phyloP scores from a whole-genome alignment of 1,284 basidiomycete species.

The Ceratobasidium sp. region DNA sequence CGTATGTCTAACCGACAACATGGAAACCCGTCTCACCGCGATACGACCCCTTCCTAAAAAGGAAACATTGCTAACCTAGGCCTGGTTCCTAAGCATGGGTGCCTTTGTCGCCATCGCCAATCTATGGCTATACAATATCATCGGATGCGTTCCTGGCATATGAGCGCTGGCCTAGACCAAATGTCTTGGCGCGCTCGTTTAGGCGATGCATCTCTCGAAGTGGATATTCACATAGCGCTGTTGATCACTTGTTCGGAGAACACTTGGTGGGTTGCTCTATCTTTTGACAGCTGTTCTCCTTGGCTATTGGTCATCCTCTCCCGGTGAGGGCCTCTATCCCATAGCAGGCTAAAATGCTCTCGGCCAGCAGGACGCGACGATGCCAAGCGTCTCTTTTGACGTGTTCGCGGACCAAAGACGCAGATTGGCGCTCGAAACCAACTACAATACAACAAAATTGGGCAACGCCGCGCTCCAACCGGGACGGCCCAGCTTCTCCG shows the following conservation, averaged over 20 bases:
- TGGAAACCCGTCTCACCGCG: too few species aligned
- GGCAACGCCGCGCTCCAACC: neutral
- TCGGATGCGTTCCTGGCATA: too few species aligned
- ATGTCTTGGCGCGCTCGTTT: conserved; percentile 1
- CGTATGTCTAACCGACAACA: too few species aligned
- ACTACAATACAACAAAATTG: neutral
- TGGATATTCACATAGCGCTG: neutral
- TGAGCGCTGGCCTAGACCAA: too few species aligned
- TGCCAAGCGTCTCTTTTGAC: neutral
- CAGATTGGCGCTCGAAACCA: neutral
- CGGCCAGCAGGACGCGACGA: neutral
- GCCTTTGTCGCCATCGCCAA: too few species aligned
- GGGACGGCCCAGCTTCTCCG: neutral
- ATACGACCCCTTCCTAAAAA: too few species aligned
- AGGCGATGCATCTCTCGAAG: neutral
- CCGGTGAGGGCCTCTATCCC: too few species aligned
- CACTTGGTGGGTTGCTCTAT: neutral
- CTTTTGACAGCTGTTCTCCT: neutral
- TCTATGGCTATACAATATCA: too few species aligned
- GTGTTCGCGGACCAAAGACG: too few species aligned
- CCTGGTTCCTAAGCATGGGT: too few species aligned
- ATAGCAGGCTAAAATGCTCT: neutral
- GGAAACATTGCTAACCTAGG: too few species aligned
- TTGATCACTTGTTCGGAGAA: neutral
- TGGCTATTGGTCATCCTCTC: neutral